Percentiles rank a stretch among this genome's conserved stretches.
These are phyloP conservation scores for Talaromyces ruber DNA, from an alignment of 495 filamentous ascomycete genomes.

Conservation along the genomic window DNA sequence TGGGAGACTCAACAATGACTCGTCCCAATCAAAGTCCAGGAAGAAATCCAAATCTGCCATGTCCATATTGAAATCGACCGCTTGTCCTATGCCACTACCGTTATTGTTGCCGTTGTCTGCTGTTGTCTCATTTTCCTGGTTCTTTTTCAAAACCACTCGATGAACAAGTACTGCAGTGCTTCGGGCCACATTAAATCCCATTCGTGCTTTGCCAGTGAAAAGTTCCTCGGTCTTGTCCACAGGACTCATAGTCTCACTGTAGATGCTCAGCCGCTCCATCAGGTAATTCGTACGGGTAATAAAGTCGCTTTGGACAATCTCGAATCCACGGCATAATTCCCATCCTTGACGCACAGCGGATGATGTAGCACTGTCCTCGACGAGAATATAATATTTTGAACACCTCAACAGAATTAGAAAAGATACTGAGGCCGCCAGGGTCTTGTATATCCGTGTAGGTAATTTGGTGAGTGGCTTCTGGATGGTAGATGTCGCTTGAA, in stretches of 20 bases:
- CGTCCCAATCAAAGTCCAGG: slow-evolving; percentile 2
- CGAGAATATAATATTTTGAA: neutral
- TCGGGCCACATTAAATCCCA: slow-evolving; percentile 1
- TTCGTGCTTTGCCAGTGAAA: neutral
- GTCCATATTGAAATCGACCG: neutral
- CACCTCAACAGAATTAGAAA: slow-evolving; percentile 1
- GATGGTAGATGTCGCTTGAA: neutral
- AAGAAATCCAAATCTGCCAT: neutral
- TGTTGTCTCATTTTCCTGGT: neutral
- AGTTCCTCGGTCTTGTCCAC: neutral
- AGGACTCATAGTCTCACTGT: neutral
- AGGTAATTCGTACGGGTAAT: neutral
- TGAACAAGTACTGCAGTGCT: neutral
- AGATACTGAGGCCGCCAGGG: neutral
- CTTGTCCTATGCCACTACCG: neutral
- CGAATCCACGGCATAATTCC: neutral
- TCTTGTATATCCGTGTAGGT: neutral
- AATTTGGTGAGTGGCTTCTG: neutral
- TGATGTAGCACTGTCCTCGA: neutral
- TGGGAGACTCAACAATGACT: neutral
- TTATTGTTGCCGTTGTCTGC: neutral
- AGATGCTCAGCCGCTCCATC: neutral
- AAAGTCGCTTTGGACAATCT: neutral
- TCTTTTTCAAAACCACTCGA: neutral
- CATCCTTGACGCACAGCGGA: slow-evolving; percentile 1